Evolutionary conservation across 1,284 basidiomycete genomes (phyloP), one percentile per base, ranked within the genome.

Genomic region (Violaceomyces palustris): DNA sequence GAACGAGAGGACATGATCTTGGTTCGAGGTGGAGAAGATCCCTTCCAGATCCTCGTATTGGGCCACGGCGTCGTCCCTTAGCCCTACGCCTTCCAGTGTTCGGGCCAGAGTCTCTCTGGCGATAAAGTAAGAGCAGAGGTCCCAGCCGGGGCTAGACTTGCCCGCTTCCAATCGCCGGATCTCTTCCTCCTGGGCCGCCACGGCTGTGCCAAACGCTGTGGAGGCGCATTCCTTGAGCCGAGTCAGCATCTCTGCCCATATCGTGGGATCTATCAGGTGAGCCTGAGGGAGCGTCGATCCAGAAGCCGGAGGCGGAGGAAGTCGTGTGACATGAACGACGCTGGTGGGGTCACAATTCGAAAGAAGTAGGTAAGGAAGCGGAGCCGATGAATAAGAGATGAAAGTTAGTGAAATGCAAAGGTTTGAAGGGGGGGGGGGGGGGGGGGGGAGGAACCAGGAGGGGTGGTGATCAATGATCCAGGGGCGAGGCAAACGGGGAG

Each of bases 31-130:
- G 7, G 47, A 39, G 74, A 97, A 96, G 1, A 84, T 80, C 0
- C 81, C 79, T 70, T 97, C 92, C 4, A 98, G 82, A 75, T 97
- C 91, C 50, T 91, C 85, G 66, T 96, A 97, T 53, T 88, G 86
- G 12, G 83, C 74, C 2, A 94, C 75, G 0, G 92, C 88, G 66
- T 98, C 94, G 66, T 96, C 90, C 47, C 83, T 80, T 10, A 99
- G 79, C 52, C 83, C 85, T 72, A 96, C 86, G 4, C 86, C 87
- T 71, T 94, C 89, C 64, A 91, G 91, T 0, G 91, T 94, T 48
- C 81, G 82, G 1, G 93, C 91, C 14, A 99, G 79, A 45, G 86
- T 90, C 82, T 97, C 94, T 88, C 96, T 70, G 14, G 43, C 27
- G 39, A 41, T 21, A 74, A 96, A 94, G 78, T 92, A 97, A 1